Base-by-base conservation (phyloP, 2,329 filamentous ascomycete genomes). In the Parascedosporium putredinis region DNA sequence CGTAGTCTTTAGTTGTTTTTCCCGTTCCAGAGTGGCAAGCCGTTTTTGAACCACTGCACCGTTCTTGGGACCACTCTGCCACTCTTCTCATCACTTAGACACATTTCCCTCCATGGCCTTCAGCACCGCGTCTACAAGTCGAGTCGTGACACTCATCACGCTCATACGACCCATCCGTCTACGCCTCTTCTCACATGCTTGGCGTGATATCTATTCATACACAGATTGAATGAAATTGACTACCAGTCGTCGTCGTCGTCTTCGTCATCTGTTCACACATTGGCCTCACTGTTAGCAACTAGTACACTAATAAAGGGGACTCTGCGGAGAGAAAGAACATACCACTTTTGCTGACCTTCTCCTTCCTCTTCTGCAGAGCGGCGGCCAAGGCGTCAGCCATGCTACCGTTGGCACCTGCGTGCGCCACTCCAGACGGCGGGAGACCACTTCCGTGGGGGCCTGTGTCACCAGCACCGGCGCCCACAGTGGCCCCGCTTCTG, bases 321-420 rank as follows among this genome's bases (percentile, higher is more conserved):
- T 14, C 9, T 4, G n/a, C 8, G 44, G 47, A 55, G 46, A 33
- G 16, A 47, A 47, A 46, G 48, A 48, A 84, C 87, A 81, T 80
- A 96, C 91, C 91, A 74, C 88, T 95, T 64, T 87, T 84, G 69
- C 87, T 88, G 64, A 96, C 91, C 74, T 95, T 95, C 67, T 88
- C 81, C 73, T 96, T 96, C 65, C 91, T 78, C 69, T 87, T 86
- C 61, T 84, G 80, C 58, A 90, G 67, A 51, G 84, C 86, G 53
- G 81, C 84, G 52, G 87, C 87, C 58, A 95, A 69, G 45, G 88
- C 90, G 69, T 85, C 88, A 20, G 88, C 88, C 76, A 96, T 79
- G 31, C 80, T 83, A 50, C 81, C 79, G 9, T 78, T 76, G 16
- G 72, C 75, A 40, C 75, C 75, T n/a, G 70, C 64, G 36, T 72